A percentile compares a stretch with the other conserved stretches of the same genome.
phyloP scores from a whole-genome alignment of 208 protist genomes.

The Crithidia brevicula region DNA sequence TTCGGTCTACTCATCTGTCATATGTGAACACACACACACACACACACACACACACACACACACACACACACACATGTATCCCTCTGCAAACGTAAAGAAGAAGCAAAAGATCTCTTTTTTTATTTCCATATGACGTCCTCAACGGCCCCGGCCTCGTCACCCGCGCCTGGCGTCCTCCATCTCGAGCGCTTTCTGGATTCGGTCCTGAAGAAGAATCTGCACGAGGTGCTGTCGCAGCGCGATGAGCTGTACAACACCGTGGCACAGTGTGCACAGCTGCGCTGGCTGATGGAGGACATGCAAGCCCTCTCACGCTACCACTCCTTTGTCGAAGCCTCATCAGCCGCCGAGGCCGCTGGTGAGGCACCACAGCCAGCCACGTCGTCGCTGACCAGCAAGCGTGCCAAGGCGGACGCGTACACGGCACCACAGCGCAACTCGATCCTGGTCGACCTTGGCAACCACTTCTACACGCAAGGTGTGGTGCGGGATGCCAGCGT shows the following conservation, averaged over 20 bases:
- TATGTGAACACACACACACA: too few species aligned
- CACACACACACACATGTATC: too few species aligned
- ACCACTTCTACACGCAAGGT: constrained; percentile 73
- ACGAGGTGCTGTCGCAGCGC: constrained; percentile 52
- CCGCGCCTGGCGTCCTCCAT: constrained; percentile 43
- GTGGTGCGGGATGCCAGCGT: constrained; percentile 43
- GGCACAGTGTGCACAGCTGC: constrained; percentile 72
- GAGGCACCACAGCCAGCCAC: neutral
- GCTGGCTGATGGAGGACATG: constrained; percentile 74
- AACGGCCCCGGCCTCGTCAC: neutral
- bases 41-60: too few species aligned
- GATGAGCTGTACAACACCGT: constrained; percentile 57
- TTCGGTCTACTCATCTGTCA: too few species aligned
- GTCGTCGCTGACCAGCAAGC: constrained; percentile 16
- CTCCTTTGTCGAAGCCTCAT: constrained; percentile 37
- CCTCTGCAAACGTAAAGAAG: too few species aligned
- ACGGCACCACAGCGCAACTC: constrained; percentile 41
- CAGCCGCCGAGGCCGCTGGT: constrained; percentile 13
- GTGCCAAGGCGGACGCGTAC: constrained; percentile 24
- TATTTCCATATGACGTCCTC: too few species aligned
- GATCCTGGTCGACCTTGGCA: constrained; percentile 80
- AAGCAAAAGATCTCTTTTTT: too few species aligned
- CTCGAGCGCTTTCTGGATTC: constrained; percentile 76
- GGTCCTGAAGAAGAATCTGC: constrained; percentile 55
- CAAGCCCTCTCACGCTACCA: constrained; percentile 48